Base-by-base conservation (phyloP, 192 early-diverging fungal genomes). In the Coemansia sp. region DNA sequence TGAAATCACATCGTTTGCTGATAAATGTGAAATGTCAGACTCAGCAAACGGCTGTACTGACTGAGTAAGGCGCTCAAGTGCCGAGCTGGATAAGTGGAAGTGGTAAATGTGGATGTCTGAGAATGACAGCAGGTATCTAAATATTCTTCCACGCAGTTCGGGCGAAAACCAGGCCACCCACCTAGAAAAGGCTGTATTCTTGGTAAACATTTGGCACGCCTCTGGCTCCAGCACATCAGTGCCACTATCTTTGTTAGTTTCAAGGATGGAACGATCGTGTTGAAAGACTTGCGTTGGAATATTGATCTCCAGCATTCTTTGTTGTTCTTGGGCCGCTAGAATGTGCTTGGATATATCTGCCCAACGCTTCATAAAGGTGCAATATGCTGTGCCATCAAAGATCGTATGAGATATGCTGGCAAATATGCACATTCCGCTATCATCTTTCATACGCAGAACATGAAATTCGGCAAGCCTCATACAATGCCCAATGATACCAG, bases 381-480 rank as follows among this genome's bases (percentile, higher is more conserved):
- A 69, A 16, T 58, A 61, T 23, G 62, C 72, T 7, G 37, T 35
- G 0, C 67, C 67, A 20, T 69, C 72, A 4, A 69, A 49, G 5
- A 61, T 39, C 46, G 40, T 55, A 21, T 75, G 72, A 0, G 58
- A 7, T 5, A 65, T 26, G 52, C 67, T 69, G 16, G 48, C 26
- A 58, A 69, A 75, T 21, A 75, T 18, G n/a, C 64, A 25, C 34
- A 75, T 15, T 2, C 72, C 72, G 34, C 72, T 75, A 42, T 69
- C 64, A 4, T 69, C 67, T 16, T 18, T 23, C 2, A 75, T 31
- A 15, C 72, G 37, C 5, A 69, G 37, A 3, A 66, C 45, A 34
- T 61, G 48, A 7, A 66, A 31, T 26, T 61, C 42, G 0, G 35
- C 67, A 3, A 65, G 31, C 25, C 61, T 68, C 23, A 75, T 61